phyloP scores from a whole-genome alignment of 495 filamentous ascomycete species.

The Penicillium canariense region DNA sequence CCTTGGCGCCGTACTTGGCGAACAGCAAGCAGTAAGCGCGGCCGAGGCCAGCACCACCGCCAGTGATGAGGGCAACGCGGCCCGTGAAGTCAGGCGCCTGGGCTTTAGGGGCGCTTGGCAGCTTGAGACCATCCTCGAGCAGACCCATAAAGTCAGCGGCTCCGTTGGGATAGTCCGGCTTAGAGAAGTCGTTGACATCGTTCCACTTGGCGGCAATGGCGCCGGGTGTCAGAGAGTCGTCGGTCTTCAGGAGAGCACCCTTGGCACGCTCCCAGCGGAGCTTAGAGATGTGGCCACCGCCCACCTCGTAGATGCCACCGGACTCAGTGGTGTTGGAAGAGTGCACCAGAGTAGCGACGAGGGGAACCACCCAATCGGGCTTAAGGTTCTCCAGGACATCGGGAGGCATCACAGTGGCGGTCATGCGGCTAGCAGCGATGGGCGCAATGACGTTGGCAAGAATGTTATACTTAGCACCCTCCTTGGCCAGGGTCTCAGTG shows the following conservation, averaged over 20 bases:
- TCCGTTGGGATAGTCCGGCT: conserved; percentile 81
- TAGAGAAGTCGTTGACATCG: conserved; percentile 80
- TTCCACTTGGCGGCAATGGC: conserved; percentile 88
- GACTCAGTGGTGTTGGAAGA: conserved; percentile 81
- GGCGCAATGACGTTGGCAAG: conserved; percentile 93
- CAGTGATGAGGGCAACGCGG: conserved; percentile 89
- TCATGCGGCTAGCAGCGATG: conserved; percentile 96
- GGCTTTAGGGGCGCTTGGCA: conserved; percentile 68
- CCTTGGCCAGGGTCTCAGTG: conserved; percentile 96
- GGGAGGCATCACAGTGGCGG: conserved; percentile 94
- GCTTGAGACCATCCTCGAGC: conserved; percentile 80
- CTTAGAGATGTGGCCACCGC: conserved; percentile 91
- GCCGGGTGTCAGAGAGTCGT: conserved; percentile 81
- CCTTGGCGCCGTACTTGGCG: conserved; percentile 80
- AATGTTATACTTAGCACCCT: conserved; percentile 98
- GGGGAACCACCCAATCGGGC: conserved; percentile 93
- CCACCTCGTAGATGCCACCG: conserved; percentile 89
- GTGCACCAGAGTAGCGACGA: conserved; percentile 88
- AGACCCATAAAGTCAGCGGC: conserved; percentile 84
- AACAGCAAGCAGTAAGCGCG: conserved; percentile 91
- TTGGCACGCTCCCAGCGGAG: conserved; percentile 92
- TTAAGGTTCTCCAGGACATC: conserved; percentile 85
- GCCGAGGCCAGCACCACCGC: conserved; percentile 83
- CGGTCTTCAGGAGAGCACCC: conserved; percentile 87
- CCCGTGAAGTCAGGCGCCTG: conserved; percentile 84